Conservation (phyloP, 2,329 filamentous ascomycete genomes). For the Acrodontium crateriforme region DNA sequence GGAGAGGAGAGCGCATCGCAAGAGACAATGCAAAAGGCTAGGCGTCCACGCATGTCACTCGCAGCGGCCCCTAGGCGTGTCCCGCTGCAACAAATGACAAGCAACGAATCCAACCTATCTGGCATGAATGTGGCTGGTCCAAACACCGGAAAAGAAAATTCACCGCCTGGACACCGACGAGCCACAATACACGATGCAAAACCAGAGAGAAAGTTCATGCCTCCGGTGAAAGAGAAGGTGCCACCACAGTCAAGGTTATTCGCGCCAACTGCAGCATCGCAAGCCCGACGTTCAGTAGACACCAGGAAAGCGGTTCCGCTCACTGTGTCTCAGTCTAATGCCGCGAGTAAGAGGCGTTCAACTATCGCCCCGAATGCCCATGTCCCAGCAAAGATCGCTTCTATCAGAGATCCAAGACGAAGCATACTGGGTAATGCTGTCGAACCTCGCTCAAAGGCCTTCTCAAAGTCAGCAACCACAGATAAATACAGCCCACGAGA, state of each 20-base stretch:
- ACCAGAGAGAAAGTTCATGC: too few species aligned
- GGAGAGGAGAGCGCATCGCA: conserved; percentile 16
- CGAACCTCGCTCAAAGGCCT: neutral
- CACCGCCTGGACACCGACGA: conserved; percentile 32
- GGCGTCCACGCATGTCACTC: conserved; percentile 27
- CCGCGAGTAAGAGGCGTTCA: too few species aligned
- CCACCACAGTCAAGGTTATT: conserved; percentile 5
- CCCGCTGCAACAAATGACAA: conserved; percentile 31
- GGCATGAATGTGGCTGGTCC: conserved; percentile 39
- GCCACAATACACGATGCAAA: too few species aligned
- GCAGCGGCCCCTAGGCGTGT: conserved; percentile 34
- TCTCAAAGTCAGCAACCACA: neutral
- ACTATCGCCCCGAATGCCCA: neutral
- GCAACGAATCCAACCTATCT: conserved; percentile 18
- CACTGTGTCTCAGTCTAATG: too few species aligned
- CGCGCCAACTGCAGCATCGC: conserved; percentile 13
- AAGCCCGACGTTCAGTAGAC: conserved; percentile 8
- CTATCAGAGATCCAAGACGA: neutral
- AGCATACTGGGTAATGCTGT: neutral
- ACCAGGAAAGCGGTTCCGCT: conserved; percentile 8
- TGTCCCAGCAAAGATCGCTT: neutral
- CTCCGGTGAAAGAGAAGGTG: too few species aligned
- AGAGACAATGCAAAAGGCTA: conserved; percentile 8
- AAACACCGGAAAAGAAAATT: conserved; percentile 49
- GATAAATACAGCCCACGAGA: neutral